Evolutionary conservation across 2,329 filamentous ascomycete species (phyloP).

Genomic region (Seiridium cupressi): DNA sequence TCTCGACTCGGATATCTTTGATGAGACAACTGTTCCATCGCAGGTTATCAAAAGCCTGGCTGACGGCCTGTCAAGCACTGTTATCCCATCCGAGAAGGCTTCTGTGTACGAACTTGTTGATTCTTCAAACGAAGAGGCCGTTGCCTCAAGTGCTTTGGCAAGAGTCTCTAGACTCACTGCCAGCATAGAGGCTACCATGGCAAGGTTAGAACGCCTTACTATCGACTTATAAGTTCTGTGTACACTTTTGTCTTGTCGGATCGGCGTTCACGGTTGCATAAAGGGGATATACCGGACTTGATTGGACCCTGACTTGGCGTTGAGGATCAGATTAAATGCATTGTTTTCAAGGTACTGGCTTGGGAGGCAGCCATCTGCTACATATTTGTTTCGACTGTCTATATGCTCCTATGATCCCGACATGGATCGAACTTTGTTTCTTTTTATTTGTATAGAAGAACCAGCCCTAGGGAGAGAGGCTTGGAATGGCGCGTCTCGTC

Average conservation of each 20-base stretch:
- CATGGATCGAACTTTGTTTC: neutral
- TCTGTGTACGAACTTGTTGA: constrained; percentile 65
- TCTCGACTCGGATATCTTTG: constrained; percentile 58
- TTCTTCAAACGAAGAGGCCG: constrained; percentile 45
- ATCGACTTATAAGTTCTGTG: constrained; percentile 22
- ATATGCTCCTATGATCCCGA: neutral
- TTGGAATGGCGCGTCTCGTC: neutral
- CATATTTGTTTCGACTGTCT: constrained; percentile 3
- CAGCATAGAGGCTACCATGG: constrained; percentile 32
- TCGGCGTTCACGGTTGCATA: constrained; percentile 1
- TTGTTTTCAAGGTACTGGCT: neutral
- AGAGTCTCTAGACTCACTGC: constrained; percentile 49
- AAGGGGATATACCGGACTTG: constrained; percentile 1
- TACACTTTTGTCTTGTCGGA: constrained; percentile 1
- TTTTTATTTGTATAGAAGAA: constrained; percentile 1
- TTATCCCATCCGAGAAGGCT: constrained; percentile 62
- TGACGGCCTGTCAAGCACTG: constrained; percentile 38
- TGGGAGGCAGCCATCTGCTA: neutral
- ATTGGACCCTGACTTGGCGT: neutral
- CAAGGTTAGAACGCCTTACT: constrained; percentile 35
- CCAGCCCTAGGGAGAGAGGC: neutral
- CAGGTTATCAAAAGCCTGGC: constrained; percentile 37
- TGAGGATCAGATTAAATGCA: constrained; percentile 1
- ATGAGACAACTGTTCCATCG: constrained; percentile 31
- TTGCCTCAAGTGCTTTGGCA: constrained; percentile 43